Conservation (phyloP, 208 protist species). For the Willaertia magna region DNA sequence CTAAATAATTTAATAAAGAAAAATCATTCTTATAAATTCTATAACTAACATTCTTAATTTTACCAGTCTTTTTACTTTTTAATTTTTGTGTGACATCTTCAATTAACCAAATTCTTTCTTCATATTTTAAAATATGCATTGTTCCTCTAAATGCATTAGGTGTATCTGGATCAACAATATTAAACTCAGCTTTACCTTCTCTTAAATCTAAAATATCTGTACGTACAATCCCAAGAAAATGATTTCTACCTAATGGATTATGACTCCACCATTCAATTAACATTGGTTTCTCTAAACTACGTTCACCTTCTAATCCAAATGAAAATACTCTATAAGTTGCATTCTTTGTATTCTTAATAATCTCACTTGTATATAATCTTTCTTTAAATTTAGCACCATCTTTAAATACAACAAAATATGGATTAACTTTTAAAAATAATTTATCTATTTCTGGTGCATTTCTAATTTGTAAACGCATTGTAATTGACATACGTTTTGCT, state of each 20-base stretch:
- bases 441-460: background rate
- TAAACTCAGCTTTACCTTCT: background rate
- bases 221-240: background rate
- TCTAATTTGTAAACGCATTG: background rate
- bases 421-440: background rate
- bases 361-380: background rate
- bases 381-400: background rate
- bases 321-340: background rate
- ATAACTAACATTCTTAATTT: background rate
- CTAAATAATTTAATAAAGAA: background rate
- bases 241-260: background rate
- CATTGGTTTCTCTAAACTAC: background rate
- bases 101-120: constrained; percentile 3
- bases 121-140: background rate
- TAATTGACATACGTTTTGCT: background rate
- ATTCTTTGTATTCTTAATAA: background rate
- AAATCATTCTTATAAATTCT: background rate
- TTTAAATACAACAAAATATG: background rate
- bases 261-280: background rate
- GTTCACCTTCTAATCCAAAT: background rate
- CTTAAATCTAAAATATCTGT: background rate
- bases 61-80: background rate
- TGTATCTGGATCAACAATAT: background rate
- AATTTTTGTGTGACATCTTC: background rate
- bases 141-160: background rate